Base-by-base conservation (phyloP, 2,329 filamentous ascomycete species). In the Colletotrichum costaricense region DNA sequence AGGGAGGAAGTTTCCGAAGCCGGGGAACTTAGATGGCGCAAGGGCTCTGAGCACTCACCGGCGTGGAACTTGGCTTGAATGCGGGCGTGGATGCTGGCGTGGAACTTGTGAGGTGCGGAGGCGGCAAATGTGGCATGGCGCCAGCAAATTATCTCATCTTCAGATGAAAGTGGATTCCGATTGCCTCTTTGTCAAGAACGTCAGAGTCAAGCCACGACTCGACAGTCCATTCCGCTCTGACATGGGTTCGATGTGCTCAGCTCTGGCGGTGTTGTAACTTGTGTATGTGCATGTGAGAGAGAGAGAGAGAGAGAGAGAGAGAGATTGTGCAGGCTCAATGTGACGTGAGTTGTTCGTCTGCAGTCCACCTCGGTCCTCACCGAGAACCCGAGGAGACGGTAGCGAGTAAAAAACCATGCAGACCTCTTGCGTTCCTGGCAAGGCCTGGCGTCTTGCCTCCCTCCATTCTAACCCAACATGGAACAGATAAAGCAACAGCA, bases 351-450 rank as follows among this genome's bases (percentile, higher is more conserved):
- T 69, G 68, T 55, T 63, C 42, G 26, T 69, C 71, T 78, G 74
- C 69, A 69, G 71, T 33, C 42, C 42, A 49, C 42, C 42, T 70
- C 57, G 59, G 75, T 72, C 68, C 75, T 78, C 78, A 77, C 77
- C 74, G 75, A 74, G 75, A 72, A 77, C 76, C 72, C 72, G 69
- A 33, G 49, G 22, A 42, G n/a, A 67, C 30, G 72, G 72, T 74
- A 74, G 59, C 72, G 72, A 72, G 49, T 66, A 30, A n/a, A 16
- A 74, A 69, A 54, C 66, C 73, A 70, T 74, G 76, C 77, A 76
- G 77, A 78, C 75, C 73, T 76, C 76, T 52, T 55, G 22, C 67
- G 49, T 54, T 42, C 52, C 58, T 16, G 22, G 16, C 49, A 49
- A 35, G 35, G 30, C 24, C 38, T 33, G 24, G 58, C 52, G 52